Conservation (phyloP, 2,329 filamentous ascomycete species). For the Xylaria sp. region DNA sequence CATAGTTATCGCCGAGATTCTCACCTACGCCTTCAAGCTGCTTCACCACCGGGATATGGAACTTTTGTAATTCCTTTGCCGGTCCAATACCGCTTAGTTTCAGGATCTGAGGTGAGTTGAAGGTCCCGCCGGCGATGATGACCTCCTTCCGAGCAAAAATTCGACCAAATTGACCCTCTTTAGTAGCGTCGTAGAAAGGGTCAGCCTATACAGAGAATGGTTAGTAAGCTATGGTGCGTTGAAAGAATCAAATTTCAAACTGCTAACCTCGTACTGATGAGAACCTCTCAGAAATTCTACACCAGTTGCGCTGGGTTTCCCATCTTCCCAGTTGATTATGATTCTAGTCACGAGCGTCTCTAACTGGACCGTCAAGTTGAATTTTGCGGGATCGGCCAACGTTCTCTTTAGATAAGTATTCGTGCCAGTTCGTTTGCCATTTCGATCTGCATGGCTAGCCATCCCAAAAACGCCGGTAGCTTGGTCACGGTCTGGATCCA, state of each 20-base stretch:
- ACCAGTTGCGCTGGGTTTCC: slow-evolving; percentile 45
- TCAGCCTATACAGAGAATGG: slow-evolving; percentile 42
- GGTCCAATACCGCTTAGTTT: slow-evolving; percentile 61
- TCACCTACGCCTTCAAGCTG: slow-evolving; percentile 63
- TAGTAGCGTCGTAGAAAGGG: slow-evolving; percentile 48
- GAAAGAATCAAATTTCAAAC: not conserved
- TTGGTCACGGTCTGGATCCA: slow-evolving; percentile 43
- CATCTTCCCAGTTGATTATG: slow-evolving; percentile 41
- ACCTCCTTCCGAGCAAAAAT: slow-evolving; percentile 55
- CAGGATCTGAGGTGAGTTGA: slow-evolving; percentile 63
- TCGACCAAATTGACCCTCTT: slow-evolving; percentile 42
- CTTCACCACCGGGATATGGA: slow-evolving; percentile 58
- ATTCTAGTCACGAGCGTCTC: slow-evolving; percentile 47
- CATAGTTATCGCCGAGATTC: slow-evolving; percentile 60
- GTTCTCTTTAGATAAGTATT: slow-evolving; percentile 61
- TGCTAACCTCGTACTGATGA: slow-evolving; percentile 48
- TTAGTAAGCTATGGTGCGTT: not conserved
- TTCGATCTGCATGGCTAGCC: slow-evolving; percentile 42
- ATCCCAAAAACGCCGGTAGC: slow-evolving; percentile 41
- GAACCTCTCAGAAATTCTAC: slow-evolving; percentile 47
- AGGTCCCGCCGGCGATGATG: slow-evolving; percentile 61
- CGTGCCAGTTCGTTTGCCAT: slow-evolving; percentile 54
- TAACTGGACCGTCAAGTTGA: slow-evolving; percentile 55
- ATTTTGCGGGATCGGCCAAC: slow-evolving; percentile 57
- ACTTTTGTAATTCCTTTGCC: slow-evolving; percentile 54